Base-by-base conservation (phyloP, 2,329 filamentous ascomycete genomes). In the Apiospora marii region DNA sequence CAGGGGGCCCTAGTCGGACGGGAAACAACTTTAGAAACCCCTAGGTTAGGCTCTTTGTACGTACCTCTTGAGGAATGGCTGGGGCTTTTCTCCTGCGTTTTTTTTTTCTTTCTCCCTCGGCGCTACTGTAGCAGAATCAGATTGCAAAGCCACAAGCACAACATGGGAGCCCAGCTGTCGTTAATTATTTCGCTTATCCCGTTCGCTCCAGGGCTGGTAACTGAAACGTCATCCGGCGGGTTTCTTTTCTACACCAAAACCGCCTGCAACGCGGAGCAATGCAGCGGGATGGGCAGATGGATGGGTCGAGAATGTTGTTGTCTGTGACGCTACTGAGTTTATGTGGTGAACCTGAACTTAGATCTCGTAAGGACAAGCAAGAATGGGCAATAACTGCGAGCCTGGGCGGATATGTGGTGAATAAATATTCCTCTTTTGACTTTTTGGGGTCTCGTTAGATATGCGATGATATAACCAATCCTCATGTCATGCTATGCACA, bases 91-190 rank as follows among this genome's bases (percentile, higher is more conserved):
- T 53, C 27, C 24, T 53, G 48, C 48, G 51, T n/a, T n/a, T 41
- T 13, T 64, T 64, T 3, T 64, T 12, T 22, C 13, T 41, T 4
- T 64, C 58, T n/a, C 30, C 14, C 19, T 64, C 58, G 67, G 67
- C 67, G 67, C 67, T 69, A 69, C 44, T 69, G 67, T 69, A 69
- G 44, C 67, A 49, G 44, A 24, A 69, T 64, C 34, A 41, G 58
- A 41, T 64, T 41, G 34, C 19, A 64, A 64, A 41, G 58, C 58
- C 58, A 64, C 58, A 64, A 24, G 30, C 30, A 61, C 30, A 13
- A 58, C 58, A 64, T 34, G 27, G 53, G 27, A 27, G 49, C 51
- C 48, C 30, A 34, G 58, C 30, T 41, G 30, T 64, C 58, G n/a
- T 41, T n/a, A 14, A 22, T 41, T 41, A 64, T 64, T 64, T 41